phyloP scores from a whole-genome alignment of 495 filamentous ascomycete genomes.

The Neurospora intermedia region DNA sequence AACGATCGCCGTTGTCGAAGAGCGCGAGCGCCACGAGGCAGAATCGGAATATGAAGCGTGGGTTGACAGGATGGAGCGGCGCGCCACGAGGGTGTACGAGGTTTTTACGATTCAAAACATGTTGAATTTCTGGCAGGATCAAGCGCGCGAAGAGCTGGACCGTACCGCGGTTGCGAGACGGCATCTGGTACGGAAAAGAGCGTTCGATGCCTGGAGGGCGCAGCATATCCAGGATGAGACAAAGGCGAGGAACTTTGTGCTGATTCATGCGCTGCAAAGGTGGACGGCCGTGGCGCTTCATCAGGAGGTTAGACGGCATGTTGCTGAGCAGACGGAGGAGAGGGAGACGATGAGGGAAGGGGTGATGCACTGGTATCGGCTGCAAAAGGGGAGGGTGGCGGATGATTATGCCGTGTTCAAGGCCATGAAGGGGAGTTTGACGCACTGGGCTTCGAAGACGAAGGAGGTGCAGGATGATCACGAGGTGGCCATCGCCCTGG shows the following conservation, averaged over 20 bases:
- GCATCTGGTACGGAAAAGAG: slow-evolving; percentile 60
- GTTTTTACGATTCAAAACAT: slow-evolving; percentile 15
- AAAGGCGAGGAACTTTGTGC: slow-evolving; percentile 55
- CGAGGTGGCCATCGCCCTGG: slow-evolving; percentile 12
- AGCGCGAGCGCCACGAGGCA: slow-evolving; percentile 8
- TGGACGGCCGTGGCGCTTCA: slow-evolving; percentile 18
- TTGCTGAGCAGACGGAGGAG: slow-evolving; percentile 11
- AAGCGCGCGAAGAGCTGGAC: slow-evolving; percentile 19
- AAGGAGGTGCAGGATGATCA: slow-evolving; percentile 7
- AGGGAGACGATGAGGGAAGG: slow-evolving; percentile 10
- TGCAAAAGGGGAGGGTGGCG: slow-evolving; percentile 13
- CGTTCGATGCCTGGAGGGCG: slow-evolving; percentile 67
- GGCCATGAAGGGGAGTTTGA: slow-evolving; percentile 1
- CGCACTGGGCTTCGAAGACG: slow-evolving; percentile 9
- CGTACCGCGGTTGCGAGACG: slow-evolving; percentile 51
- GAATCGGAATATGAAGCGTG: slow-evolving; percentile 12
- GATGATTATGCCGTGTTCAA: slow-evolving; percentile 8
- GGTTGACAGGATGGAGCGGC: slow-evolving; percentile 19
- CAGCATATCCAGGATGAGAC: slow-evolving; percentile 64
- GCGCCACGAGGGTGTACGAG: slow-evolving; percentile 20
- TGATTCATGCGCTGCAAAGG: slow-evolving; percentile 32
- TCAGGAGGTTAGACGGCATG: slow-evolving; percentile 18
- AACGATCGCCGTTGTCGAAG: slow-evolving; percentile 1
- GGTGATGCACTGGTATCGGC: not conserved
- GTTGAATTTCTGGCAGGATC: slow-evolving; percentile 13